Percentiles rank a stretch among this genome's conserved stretches.
Evolutionary conservation across 2,329 filamentous ascomycete genomes (phyloP).

Genomic region (Fusarium floridanum): DNA sequence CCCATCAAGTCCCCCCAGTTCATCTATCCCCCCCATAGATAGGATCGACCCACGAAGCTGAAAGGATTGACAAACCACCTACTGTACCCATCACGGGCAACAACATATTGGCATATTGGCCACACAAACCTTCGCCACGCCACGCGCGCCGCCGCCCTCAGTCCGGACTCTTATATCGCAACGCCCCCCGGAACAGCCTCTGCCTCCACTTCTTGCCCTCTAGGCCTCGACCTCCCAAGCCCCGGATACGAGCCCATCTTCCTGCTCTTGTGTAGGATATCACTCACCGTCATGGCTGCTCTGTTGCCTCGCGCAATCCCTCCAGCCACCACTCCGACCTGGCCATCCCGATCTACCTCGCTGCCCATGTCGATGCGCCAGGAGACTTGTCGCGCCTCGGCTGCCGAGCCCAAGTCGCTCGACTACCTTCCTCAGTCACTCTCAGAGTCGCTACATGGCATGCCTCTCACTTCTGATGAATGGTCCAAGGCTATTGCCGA

Average conservation of each 20-base stretch:
- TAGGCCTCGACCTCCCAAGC: slow-evolving; percentile 11
- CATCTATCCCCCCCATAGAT: neutral
- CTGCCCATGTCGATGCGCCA: slow-evolving; percentile 31
- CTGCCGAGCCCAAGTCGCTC: slow-evolving; percentile 12
- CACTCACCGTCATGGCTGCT: slow-evolving; percentile 33
- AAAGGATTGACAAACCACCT: slow-evolving; percentile 20
- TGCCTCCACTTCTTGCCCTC: slow-evolving; percentile 24
- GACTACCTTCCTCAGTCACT: slow-evolving; percentile 30
- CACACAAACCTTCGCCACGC: slow-evolving; percentile 39
- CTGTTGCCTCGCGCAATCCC: slow-evolving; percentile 32
- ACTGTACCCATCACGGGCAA: slow-evolving; percentile 21
- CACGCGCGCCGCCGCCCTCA: slow-evolving; percentile 36
- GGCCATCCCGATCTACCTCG: slow-evolving; percentile 26
- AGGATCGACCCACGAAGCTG: slow-evolving; percentile 33
- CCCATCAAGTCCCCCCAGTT: slow-evolving; percentile 1
- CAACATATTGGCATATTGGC: slow-evolving; percentile 39
- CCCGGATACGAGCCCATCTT: slow-evolving; percentile 10
- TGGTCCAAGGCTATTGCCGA: slow-evolving; percentile 66
- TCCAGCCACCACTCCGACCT: slow-evolving; percentile 27
- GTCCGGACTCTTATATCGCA: slow-evolving; percentile 42
- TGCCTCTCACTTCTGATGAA: slow-evolving; percentile 61
- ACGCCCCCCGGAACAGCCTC: slow-evolving; percentile 34
- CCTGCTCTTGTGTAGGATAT: slow-evolving; percentile 8
- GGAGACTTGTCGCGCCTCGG: slow-evolving; percentile 23
- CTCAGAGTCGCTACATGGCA: slow-evolving; percentile 43